These are phyloP conservation scores for Fermentozyma sake DNA, from an alignment of 1,139 yeast genomes.

Conservation along the genomic window DNA sequence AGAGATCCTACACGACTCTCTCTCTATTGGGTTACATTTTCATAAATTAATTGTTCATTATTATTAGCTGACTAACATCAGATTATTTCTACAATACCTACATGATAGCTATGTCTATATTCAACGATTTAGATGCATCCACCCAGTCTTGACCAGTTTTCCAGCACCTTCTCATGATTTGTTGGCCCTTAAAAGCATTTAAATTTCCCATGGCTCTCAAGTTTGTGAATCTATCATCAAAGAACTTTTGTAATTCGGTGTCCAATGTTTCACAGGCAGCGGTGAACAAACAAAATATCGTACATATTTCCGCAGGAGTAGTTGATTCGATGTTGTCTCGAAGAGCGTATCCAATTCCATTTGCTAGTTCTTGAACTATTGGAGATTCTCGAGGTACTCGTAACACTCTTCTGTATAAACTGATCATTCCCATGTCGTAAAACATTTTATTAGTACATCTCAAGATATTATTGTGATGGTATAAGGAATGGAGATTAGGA, in stretches of 20 bases:
- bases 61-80: too few species aligned
- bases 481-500: constrained; percentile 16
- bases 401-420: constrained; percentile 53
- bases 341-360: constrained; percentile 32
- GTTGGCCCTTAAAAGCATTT: constrained; percentile 45
- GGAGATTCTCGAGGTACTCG: constrained; percentile 42
- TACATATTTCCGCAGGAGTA: constrained; percentile 53
- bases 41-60: too few species aligned
- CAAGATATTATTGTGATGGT: constrained; percentile 35
- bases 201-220: constrained; percentile 44
- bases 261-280: constrained; percentile 57
- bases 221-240: constrained; percentile 31
- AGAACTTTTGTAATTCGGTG: constrained; percentile 27
- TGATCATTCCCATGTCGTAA: constrained; percentile 51
- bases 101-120: constrained; percentile 47
- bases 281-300: constrained; percentile 51
- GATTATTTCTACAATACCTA: too few species aligned
- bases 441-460: constrained; percentile 55
- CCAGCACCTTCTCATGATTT: constrained; percentile 56
- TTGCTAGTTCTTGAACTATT: constrained; percentile 45
- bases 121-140: constrained; percentile 40
- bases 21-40: too few species aligned
- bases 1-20: too few species aligned
- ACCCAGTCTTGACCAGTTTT: constrained; percentile 54
- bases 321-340: constrained; percentile 35